Evolutionary conservation across 2,329 filamentous ascomycete genomes (phyloP).

Genomic region (Colletotrichum graminicola): DNA sequence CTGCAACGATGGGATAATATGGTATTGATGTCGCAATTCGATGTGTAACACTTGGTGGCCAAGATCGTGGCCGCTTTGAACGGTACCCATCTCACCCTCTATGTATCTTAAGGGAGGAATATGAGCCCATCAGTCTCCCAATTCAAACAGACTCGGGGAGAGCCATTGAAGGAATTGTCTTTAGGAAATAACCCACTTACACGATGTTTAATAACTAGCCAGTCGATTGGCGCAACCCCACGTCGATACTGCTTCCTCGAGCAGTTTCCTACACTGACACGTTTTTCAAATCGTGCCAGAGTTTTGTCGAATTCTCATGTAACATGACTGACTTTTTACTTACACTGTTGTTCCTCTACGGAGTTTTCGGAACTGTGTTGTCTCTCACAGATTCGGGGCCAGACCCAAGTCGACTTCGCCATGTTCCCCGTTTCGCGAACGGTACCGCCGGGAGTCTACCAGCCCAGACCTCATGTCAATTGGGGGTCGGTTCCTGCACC

Average conservation of each 20-base stretch:
- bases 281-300: no score
- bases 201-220: not conserved
- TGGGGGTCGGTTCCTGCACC: not conserved
- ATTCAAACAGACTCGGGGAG: no score
- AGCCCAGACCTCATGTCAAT: not conserved
- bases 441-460: not conserved
- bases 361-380: not conserved
- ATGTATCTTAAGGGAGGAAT: not conserved
- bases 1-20: not conserved
- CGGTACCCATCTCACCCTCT: not conserved
- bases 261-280: not conserved
- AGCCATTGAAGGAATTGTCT: not conserved
- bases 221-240: no score
- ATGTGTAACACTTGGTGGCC: not conserved
- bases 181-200: not conserved
- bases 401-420: no score
- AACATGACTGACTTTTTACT: not conserved
- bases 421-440: not conserved
- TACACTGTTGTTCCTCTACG: not conserved
- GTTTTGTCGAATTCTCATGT: no score
- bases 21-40: not conserved
- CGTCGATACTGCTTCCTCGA: not conserved
- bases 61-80: not conserved
- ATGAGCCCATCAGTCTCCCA: not conserved
- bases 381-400: not conserved